Evolutionary conservation across 495 filamentous ascomycete genomes (phyloP).

Genomic region (Aspergillus leporis): DNA sequence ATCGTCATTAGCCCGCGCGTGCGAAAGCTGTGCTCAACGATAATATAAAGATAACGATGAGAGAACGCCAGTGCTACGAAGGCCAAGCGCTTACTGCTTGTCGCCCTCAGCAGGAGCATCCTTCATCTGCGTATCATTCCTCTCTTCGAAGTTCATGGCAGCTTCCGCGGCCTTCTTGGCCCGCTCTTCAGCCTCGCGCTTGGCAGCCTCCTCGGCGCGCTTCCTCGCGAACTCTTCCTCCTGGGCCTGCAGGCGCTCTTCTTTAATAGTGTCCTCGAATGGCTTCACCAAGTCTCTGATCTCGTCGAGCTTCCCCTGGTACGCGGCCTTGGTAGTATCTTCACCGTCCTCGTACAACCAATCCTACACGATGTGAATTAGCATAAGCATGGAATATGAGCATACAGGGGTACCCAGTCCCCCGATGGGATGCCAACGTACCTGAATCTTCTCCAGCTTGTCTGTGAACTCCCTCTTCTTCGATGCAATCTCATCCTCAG

Average conservation of each 20-base stretch:
- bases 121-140: slow-evolving; percentile 56
- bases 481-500: slow-evolving; percentile 74
- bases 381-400: neutral
- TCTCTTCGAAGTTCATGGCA: slow-evolving; percentile 42
- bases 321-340: slow-evolving; percentile 89
- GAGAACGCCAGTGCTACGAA: neutral
- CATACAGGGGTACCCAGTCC: neutral
- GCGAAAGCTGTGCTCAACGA: slow-evolving; percentile 11
- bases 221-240: slow-evolving; percentile 85
- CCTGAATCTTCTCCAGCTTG: neutral
- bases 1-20: slow-evolving; percentile 23
- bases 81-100: slow-evolving; percentile 38
- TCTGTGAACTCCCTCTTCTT: slow-evolving; percentile 62
- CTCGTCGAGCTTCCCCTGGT: slow-evolving; percentile 93
- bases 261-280: neutral
- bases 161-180: slow-evolving; percentile 52
- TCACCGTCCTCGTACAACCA: slow-evolving; percentile 99
- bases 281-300: slow-evolving; percentile 42
- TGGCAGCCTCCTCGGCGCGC: slow-evolving; percentile 68
- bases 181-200: slow-evolving; percentile 56
- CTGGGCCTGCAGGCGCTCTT: slow-evolving; percentile 57
- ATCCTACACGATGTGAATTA: slow-evolving; percentile 55
- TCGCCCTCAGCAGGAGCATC: slow-evolving; percentile 46
- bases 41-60: slow-evolving; percentile 8
- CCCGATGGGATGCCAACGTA: neutral